phyloP scores from a whole-genome alignment of 371 early-diverging fungal genomes.

The Mortierella sp. region DNA sequence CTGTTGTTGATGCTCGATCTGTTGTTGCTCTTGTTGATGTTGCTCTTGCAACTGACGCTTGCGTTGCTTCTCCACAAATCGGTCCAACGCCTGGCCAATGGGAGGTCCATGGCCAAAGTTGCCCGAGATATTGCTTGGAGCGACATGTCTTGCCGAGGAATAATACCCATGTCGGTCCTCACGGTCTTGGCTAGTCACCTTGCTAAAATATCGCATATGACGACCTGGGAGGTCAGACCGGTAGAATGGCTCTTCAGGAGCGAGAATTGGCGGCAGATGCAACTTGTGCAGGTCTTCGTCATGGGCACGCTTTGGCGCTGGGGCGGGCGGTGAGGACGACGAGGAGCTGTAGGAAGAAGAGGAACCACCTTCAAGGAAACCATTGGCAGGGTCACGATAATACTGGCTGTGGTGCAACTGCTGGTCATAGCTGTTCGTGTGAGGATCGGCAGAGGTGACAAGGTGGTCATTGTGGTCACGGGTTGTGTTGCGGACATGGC shows the following conservation, averaged over 20 bases:
- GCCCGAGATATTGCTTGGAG: not conserved
- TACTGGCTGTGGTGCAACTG: conserved; percentile 1
- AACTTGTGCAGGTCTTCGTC: not conserved
- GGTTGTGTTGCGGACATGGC: not conserved
- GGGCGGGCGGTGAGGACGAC: not conserved
- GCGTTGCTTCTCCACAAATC: conserved; percentile 12
- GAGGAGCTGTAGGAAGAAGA: too few species aligned
- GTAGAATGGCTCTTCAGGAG: not conserved
- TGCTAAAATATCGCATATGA: conserved; percentile 1
- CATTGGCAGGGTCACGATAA: conserved; percentile 26
- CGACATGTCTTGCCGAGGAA: not conserved
- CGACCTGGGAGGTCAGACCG: conserved; percentile 3
- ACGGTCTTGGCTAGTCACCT: not conserved
- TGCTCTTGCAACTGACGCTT: conserved; percentile 13
- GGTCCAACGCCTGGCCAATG: not conserved
- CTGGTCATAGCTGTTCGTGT: not conserved
- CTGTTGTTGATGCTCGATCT: conserved; percentile 5
- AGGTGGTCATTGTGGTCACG: conserved; percentile 1
- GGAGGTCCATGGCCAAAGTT: conserved; percentile 1
- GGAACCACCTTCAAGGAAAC: conserved; percentile 5
- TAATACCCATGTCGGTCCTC: conserved; percentile 1
- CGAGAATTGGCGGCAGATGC: not conserved
- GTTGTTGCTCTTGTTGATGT: not conserved
- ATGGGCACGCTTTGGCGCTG: not conserved
- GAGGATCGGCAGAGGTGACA: not conserved